Evolutionary conservation across 441 rosid genomes (phyloP), one percentile per base, ranked within the genome.

Genomic region (Dalechampia spathulata): DNA sequence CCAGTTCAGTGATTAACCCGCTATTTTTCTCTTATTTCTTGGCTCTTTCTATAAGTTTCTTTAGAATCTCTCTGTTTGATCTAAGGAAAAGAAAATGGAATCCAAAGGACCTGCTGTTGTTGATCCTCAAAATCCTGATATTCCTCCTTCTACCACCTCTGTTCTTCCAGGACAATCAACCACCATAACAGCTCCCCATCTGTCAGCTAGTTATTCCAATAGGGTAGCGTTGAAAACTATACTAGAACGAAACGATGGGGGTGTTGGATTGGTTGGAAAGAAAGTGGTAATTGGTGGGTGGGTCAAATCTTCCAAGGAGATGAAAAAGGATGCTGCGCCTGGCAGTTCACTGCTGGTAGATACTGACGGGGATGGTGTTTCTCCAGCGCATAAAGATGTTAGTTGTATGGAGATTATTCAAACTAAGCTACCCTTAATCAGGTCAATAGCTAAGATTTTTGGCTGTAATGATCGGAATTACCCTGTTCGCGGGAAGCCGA

Each of bases 231-330:
- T 88, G 51, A 82, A 76, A 72, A 68, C 77, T 43, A 63, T 92
- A 42, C 39, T 86, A 50, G 80, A 71, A 38, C 52, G 80, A 0
- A 62, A 54, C 9, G 88, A 88, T 56, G 75, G 75, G 16, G 88
- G 85, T 19, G 25, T 47, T 8, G 75, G 77, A 6, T 42, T 81
- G n/a, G 49, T 52, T 7, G 91, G 86, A 1, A 38, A 82, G 67
- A 82, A 72, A 27, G 55, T 84, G 28, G 86, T 86, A 49, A 49
- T 88, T 39, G 98, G 98, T 2, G 98, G 98, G 10, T 88, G 98
- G 98, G 88, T 92, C 8, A 88, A 76, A 79, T 64, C 84, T 68
- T 78, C 76, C 34, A 84, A 63, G 63, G 90, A 88, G 17, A 67
- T 68, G 58, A 77, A 37, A 66, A 77, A 63, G 57, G 83, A 84